phyloP scores from a whole-genome alignment of 371 early-diverging fungal genomes.

The Apophysomyces elegans region DNA sequence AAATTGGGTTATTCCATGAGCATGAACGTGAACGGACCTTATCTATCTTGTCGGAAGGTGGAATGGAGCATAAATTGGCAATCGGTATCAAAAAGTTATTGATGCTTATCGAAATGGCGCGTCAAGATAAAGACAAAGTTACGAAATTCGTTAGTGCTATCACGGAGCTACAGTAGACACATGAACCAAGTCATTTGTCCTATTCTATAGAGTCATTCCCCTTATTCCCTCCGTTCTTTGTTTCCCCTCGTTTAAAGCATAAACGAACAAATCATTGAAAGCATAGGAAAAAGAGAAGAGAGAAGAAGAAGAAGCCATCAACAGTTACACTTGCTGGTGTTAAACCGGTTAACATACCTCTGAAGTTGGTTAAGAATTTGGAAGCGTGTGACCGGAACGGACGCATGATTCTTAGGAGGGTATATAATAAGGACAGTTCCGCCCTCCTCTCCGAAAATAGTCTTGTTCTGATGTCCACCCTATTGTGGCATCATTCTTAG shows the following conservation, averaged over 20 bases:
- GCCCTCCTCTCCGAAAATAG: not conserved
- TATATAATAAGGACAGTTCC: not conserved
- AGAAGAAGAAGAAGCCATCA: not conserved
- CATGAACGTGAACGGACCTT: conserved; percentile 62
- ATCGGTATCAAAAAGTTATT: conserved; percentile 92
- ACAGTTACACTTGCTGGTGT: not conserved
- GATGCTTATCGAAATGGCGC: conserved; percentile 87
- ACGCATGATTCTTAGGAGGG: conserved; percentile 3
- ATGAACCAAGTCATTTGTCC: not conserved
- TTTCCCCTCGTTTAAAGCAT: not conserved
- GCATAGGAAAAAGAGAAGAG: not conserved
- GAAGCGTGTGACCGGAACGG: conserved; percentile 3
- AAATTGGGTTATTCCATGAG: conserved; percentile 65
- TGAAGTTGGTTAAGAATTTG: not conserved
- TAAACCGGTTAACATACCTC: not conserved
- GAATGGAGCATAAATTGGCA: conserved; percentile 65
- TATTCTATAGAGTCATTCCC: not conserved
- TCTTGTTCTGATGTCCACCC: conserved; percentile 3
- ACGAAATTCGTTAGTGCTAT: conserved; percentile 66
- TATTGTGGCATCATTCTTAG: not conserved
- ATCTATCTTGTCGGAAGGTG: conserved; percentile 53
- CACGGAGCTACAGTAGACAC: conserved; percentile 24
- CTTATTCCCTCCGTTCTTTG: not conserved
- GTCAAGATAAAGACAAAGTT: conserved; percentile 76
- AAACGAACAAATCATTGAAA: too few relatives aligned